A percentile compares a stretch with the other conserved stretches of the same genome.
phyloP scores from a whole-genome alignment of 1,284 basidiomycete species.

The Rugiboletus extremiorientalis region DNA sequence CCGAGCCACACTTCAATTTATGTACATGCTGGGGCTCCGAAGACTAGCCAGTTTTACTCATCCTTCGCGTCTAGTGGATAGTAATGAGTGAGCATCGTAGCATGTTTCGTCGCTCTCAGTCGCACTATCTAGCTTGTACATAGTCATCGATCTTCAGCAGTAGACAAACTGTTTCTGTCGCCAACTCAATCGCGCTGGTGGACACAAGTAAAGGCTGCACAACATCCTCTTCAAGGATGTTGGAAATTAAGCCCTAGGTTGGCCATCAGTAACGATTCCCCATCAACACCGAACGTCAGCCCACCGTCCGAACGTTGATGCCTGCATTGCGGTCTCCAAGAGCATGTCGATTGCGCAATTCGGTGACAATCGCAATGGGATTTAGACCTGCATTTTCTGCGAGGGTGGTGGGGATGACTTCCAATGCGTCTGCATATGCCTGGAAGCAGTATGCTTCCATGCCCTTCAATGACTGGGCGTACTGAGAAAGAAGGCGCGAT shows the following conservation, averaged over 20 bases:
- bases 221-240: conserved; percentile 97
- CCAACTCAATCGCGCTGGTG: conserved; percentile 92
- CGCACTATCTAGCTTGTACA: conserved; percentile 65
- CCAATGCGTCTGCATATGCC: conserved; percentile 96
- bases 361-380: conserved; percentile 98
- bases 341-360: conserved; percentile 95
- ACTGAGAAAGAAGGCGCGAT: conserved; percentile 89
- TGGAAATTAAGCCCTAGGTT: conserved; percentile 86
- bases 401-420: conserved; percentile 96
- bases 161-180: conserved; percentile 97
- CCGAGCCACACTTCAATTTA: too few relatives aligned
- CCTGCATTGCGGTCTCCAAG: conserved; percentile 94
- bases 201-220: conserved; percentile 95
- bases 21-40: too few relatives aligned
- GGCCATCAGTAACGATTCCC: conserved; percentile 5
- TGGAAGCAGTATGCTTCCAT: conserved; percentile 99
- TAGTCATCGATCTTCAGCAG: conserved; percentile 98
- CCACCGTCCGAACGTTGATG: conserved; percentile 95
- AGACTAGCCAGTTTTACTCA: too few relatives aligned
- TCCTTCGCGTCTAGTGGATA: too few relatives aligned
- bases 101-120: not conserved
- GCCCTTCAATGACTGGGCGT: conserved; percentile 93
- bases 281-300: conserved; percentile 19
- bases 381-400: conserved; percentile 99
- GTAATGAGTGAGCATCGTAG: not conserved